A percentile compares a stretch with the other conserved stretches of the same genome.
Evolutionary conservation across 2,329 filamentous ascomycete species (phyloP).

Genomic region (Epichloe gansuensis): DNA sequence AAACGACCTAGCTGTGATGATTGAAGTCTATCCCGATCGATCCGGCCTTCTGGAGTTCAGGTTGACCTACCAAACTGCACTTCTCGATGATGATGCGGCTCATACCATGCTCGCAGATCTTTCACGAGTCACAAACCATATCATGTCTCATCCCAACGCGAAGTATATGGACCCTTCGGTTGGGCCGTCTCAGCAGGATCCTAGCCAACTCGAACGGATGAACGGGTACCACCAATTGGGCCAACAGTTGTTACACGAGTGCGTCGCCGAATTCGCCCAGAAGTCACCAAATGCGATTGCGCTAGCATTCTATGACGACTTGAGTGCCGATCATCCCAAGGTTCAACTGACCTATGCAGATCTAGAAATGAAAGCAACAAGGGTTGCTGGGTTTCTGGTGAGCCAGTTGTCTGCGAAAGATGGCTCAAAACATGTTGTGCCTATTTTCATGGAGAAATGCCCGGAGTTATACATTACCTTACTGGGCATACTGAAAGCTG

Average conservation of each 20-base stretch:
- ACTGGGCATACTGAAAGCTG: constrained; percentile 28
- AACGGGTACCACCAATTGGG: background rate
- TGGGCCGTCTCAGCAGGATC: background rate
- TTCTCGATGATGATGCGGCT: background rate
- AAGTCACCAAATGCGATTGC: background rate
- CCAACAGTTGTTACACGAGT: background rate
- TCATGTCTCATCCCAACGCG: background rate
- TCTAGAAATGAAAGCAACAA: constrained; percentile 21
- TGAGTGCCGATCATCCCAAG: background rate
- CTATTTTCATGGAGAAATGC: constrained; percentile 26
- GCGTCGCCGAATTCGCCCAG: background rate
- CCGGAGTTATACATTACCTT: constrained; percentile 26
- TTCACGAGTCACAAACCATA: background rate
- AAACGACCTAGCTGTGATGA: background rate
- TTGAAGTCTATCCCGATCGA: background rate
- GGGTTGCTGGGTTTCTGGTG: constrained; percentile 17
- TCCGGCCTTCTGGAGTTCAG: background rate
- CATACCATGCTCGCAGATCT: background rate
- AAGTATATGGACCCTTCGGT: background rate
- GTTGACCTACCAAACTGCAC: background rate
- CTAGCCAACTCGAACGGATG: background rate
- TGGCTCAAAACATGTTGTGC: constrained; percentile 16
- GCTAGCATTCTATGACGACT: constrained; percentile 3
- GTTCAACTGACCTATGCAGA: constrained; percentile 20
- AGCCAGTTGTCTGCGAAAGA: background rate